Evolutionary conservation across 2,329 filamentous ascomycete genomes (phyloP).

Genomic region (Macrophomina pseudophaseolina): DNA sequence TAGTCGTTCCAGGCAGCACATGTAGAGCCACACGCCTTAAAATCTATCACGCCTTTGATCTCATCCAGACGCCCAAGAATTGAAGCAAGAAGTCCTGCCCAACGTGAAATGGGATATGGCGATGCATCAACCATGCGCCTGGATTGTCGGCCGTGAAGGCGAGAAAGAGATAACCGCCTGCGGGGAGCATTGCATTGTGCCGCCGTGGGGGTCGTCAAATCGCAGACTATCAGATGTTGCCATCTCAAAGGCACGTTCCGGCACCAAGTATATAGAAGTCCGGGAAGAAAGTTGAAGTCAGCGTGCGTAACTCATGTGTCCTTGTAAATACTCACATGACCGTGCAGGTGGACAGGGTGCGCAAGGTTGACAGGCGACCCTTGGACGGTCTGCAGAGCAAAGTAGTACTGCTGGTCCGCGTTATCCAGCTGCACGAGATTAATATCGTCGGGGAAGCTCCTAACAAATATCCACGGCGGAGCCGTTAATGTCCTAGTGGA

Average conservation of each 20-base stretch:
- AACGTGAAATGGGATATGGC: slow-evolving; percentile 39
- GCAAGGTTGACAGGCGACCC: slow-evolving; percentile 33
- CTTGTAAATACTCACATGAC: neutral
- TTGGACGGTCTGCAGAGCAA: slow-evolving; percentile 50
- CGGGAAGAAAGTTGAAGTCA: neutral
- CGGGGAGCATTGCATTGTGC: slow-evolving; percentile 43
- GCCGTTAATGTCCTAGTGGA: slow-evolving; percentile 49
- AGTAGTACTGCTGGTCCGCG: slow-evolving; percentile 50
- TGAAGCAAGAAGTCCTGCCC: slow-evolving; percentile 54
- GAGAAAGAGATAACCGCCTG: slow-evolving; percentile 41
- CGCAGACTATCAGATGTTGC: slow-evolving; percentile 12
- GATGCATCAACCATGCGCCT: slow-evolving; percentile 46
- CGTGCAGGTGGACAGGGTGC: slow-evolving; percentile 26
- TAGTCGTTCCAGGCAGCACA: slow-evolving; percentile 7
- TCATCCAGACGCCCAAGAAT: slow-evolving; percentile 54
- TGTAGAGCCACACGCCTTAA: neutral
- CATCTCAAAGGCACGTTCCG: neutral
- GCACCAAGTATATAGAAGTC: slow-evolving; percentile 35
- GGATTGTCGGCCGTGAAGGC: slow-evolving; percentile 46
- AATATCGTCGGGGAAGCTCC: slow-evolving; percentile 32
- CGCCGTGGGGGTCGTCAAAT: slow-evolving; percentile 41
- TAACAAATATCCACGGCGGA: slow-evolving; percentile 42
- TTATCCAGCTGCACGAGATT: slow-evolving; percentile 35
- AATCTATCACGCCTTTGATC: slow-evolving; percentile 29
- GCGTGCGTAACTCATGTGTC: slow-evolving; percentile 32